Conservation (phyloP, 1,284 basidiomycete species). For the Ustilago nuda region DNA sequence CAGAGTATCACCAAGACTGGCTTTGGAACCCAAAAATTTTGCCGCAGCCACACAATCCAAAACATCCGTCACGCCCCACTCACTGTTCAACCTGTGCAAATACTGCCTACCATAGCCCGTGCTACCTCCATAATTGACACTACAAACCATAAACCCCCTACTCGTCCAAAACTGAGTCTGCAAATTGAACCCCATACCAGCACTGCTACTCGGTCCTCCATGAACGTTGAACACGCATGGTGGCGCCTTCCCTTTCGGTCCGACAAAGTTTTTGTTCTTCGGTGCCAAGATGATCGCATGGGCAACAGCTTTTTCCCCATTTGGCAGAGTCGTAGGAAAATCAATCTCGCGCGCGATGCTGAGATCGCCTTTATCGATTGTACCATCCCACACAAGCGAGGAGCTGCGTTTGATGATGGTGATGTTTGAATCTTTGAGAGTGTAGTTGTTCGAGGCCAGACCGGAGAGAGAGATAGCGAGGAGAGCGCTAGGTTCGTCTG, state of each 20-base stretch:
- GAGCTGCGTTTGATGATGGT: conserved; percentile 48
- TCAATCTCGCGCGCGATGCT: conserved; percentile 45
- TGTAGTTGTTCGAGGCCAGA: conserved; percentile 23
- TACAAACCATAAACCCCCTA: conserved; percentile 72
- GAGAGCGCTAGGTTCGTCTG: conserved; percentile 40
- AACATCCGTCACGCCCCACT: conserved; percentile 80
- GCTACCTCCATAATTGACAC: conserved; percentile 79
- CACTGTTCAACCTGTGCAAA: conserved; percentile 73
- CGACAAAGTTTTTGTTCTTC: conserved; percentile 74
- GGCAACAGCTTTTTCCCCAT: conserved; percentile 42
- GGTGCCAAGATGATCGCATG: conserved; percentile 77
- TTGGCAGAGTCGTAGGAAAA: conserved; percentile 58
- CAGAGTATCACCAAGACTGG: conserved; percentile 14
- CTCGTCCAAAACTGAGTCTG: conserved; percentile 73
- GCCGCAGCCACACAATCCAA: conserved; percentile 75
- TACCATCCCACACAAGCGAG: conserved; percentile 39
- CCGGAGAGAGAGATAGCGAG: conserved; percentile 40
- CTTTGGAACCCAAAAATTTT: conserved; percentile 71
- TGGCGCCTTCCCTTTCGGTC: conserved; percentile 74
- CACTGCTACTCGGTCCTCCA: conserved; percentile 76
- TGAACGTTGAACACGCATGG: conserved; percentile 77
- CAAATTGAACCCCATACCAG: conserved; percentile 71
- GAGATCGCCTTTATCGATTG: conserved; percentile 38
- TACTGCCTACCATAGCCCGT: conserved; percentile 73
- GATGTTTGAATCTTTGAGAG: conserved; percentile 19